phyloP scores from a whole-genome alignment of 305 asterid species.

The Andrographis paniculata region DNA sequence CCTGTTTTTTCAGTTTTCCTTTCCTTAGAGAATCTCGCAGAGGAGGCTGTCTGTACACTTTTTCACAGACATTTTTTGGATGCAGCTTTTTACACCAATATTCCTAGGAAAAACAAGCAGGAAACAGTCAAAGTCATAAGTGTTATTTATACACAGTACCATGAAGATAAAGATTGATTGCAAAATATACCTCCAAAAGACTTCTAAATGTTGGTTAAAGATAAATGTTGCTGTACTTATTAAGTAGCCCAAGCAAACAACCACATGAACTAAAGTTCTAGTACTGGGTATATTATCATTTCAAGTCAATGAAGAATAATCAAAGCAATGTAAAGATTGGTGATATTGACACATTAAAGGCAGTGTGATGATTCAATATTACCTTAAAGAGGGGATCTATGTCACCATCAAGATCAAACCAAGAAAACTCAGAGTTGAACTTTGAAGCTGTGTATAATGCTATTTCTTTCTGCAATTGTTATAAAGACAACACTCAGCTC shows the following conservation, averaged over 20 bases:
- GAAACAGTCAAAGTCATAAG: too few species aligned
- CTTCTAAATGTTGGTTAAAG: too few species aligned
- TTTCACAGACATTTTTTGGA: constrained; percentile 95
- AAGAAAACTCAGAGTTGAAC: constrained; percentile 87
- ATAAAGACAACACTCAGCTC: constrained; percentile 1
- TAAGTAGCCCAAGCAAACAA: not conserved
- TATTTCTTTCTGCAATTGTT: constrained; percentile 85
- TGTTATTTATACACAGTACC: too few species aligned
- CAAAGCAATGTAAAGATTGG: not conserved
- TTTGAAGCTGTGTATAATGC: constrained; percentile 92
- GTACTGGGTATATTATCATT: not conserved
- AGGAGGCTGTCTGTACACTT: constrained; percentile 97
- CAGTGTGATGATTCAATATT: constrained; percentile 20
- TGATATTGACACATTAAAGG: constrained; percentile 4
- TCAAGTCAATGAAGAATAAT: not conserved
- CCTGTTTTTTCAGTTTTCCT: constrained; percentile 88
- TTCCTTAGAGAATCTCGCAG: constrained; percentile 84
- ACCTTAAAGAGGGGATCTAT: constrained; percentile 99
- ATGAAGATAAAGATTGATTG: too few species aligned
- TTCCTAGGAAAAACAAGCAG: constrained; percentile 43
- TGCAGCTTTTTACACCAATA: constrained; percentile 96
- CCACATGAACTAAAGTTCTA: not conserved
- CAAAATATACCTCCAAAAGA: too few species aligned
- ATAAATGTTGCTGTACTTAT: not conserved
- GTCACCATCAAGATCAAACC: constrained; percentile 98